A percentile compares a stretch with the other conserved stretches of the same genome.
phyloP scores from a whole-genome alignment of 1,284 basidiomycete species.

The Sanghuangporus sanghuang region DNA sequence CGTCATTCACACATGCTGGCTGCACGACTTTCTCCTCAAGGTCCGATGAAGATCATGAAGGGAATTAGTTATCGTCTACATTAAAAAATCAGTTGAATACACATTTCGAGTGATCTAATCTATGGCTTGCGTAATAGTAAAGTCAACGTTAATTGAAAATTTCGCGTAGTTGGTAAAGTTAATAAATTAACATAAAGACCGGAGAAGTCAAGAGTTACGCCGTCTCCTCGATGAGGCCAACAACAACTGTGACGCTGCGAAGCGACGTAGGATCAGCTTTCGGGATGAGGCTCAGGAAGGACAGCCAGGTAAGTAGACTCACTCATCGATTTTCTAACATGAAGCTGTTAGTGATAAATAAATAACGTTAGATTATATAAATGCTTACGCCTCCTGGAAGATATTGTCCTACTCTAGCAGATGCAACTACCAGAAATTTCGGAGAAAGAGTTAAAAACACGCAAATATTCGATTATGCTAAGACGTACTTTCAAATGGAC shows the following conservation, averaged over 20 bases:
- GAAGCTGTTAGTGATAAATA: slow-evolving; percentile 10
- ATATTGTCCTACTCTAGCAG: slow-evolving; percentile 55
- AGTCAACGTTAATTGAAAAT: background rate
- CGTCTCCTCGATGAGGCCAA: slow-evolving; percentile 54
- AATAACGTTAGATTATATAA: background rate
- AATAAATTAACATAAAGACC: slow-evolving; percentile 3
- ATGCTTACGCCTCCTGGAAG: slow-evolving; percentile 66
- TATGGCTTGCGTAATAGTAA: background rate
- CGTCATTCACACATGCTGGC: too few species aligned
- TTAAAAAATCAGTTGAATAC: too few species aligned
- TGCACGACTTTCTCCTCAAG: too few species aligned
- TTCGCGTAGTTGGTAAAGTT: background rate
- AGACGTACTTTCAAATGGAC: slow-evolving; percentile 65
- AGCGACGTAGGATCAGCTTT: slow-evolving; percentile 4
- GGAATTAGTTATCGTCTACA: too few species aligned
- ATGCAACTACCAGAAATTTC: slow-evolving; percentile 48
- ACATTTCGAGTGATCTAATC: background rate
- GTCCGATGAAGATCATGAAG: too few species aligned
- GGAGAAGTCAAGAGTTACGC: slow-evolving; percentile 26
- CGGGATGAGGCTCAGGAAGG: too few species aligned
- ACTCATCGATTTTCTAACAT: slow-evolving; percentile 59
- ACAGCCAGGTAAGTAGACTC: slow-evolving; percentile 26
- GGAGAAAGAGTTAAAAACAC: slow-evolving; percentile 4
- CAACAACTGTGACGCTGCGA: slow-evolving; percentile 52
- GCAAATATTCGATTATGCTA: background rate